Evolutionary conservation across 192 early-diverging fungal species (phyloP).

Genomic region (Backusella liffmaniae): DNA sequence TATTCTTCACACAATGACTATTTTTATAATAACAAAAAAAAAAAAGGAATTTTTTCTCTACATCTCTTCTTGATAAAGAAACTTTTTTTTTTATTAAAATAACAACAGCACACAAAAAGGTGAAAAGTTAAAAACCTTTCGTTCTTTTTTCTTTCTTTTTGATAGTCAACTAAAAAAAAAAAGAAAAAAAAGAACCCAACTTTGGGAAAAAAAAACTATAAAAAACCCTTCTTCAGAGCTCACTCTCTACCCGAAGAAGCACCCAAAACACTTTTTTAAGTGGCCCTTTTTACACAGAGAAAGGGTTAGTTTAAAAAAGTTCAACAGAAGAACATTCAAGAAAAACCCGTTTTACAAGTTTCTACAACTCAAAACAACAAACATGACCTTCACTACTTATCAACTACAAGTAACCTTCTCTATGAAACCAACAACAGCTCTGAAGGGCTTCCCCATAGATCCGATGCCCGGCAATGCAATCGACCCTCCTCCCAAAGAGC

Average conservation of each 20-base stretch:
- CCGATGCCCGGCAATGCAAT: background rate
- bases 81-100: background rate
- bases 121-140: background rate
- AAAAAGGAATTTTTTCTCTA: background rate
- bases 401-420: background rate
- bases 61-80: background rate
- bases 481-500: background rate
- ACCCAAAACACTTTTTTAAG: slow-evolving; percentile 2
- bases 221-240: slow-evolving; percentile 1
- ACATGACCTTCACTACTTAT: background rate
- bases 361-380: background rate
- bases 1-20: background rate
- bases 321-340: background rate
- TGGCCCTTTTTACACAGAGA: slow-evolving; percentile 8
- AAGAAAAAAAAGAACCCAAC: background rate
- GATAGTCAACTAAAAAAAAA: background rate
- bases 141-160: background rate
- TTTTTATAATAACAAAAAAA: background rate
- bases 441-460: background rate
- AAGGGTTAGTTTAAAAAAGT: slow-evolving; percentile 2
- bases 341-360: background rate
- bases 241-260: background rate
- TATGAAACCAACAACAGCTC: background rate
- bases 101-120: background rate
- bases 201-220: background rate